Evolutionary conservation across 2,329 filamentous ascomycete species (phyloP), one percentile per base, ranked within the genome.

Genomic region (Cercospora zeina): DNA sequence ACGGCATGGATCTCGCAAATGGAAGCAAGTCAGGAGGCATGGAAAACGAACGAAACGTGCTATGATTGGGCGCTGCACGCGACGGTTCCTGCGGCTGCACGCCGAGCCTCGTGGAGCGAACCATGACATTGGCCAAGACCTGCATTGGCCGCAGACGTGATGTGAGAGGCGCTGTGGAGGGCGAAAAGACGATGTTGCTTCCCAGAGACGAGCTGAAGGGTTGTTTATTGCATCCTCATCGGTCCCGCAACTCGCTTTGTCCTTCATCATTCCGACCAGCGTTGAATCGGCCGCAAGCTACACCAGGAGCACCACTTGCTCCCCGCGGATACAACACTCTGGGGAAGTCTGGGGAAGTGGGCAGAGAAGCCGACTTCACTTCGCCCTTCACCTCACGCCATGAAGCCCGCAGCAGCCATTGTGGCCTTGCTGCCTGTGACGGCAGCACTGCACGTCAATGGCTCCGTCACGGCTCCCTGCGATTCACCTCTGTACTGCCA

Each of bases 401-500:
- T 59, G 57, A 59, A 37, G 47, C 4, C 36, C 51, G 34, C 24
- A 14, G 34, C 49, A 14, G 34, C 11, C 24, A 19, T 64, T n/a
- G 58, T 59, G 10, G 58, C 49, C 27, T 45, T 62, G 14, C 9
- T 64, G 36, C 63, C 65, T 36, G 45, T 64, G 45, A 51, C 56
- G 4, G 27, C 54, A 11, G 83, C 81, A 11, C 73, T 89, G 19
- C 88, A 84, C 73, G 77, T 78, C 67, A 85, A 88, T 73, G 86
- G 85, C 67, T 82, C 81, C 2, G 77, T 85, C 42, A 80, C 83
- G 62, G 84, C 86, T 2, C 86, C 87, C 0, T 89, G 87, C 75
- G 84, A 88, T 71, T 89, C 86, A 8, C 82, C 85, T 14, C 78
- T 89, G 19, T 89, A 89, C 75, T 89, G 87, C 71, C 81, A 86